Evolutionary conservation across 192 early-diverging fungal genomes (phyloP), one percentile per base, ranked within the genome.

Genomic region (Geranomyces variabilis): DNA sequence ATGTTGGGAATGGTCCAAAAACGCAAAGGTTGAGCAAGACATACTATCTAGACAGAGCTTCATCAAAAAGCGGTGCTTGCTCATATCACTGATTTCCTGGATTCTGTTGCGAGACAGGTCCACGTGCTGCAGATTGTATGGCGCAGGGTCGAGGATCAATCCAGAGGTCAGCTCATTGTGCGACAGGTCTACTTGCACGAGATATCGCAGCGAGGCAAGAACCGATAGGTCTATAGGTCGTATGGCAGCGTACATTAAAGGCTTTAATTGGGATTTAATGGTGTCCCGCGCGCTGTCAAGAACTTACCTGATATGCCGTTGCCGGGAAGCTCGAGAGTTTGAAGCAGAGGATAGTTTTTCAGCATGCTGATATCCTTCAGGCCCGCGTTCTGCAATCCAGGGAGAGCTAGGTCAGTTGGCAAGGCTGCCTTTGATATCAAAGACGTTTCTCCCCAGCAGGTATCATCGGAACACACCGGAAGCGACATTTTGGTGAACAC

Each of bases 41-140:
- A 33, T 69, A 74, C 78, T 75, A 72, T 88, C 84, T 21, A 88
- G 49, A 33, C 70, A 74, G 17, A 85, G 47, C 22, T 53, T 44
- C 47, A 62, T 63, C 57, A 84, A 70, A 74, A 86, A 86, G 24
- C 78, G 67, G 51, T 83, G 83, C 51, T 71, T 60, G 0, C 71
- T 63, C 49, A 82, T 21, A 66, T 82, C 77, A 3, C 66, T 53
- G 21, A 87, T 80, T 19, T 69, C 57, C 13, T 47, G 31, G 49
- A 88, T 87, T 41, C 74, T 75, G 70, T 88, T 88, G 15, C 75
- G 63, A 12, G 81, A 81, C 28, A 88, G 73, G 55, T 88, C 81
- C 21, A 85, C 57, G 26, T 81, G 69, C 66, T 86, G 87, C 1
- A 86, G 63, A 64, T 84, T 83, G 79, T 79, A 82, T 19, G 83